Evolutionary conservation across 345 rosid genomes (phyloP).

Genomic region (Orychophragmus violaceus): DNA sequence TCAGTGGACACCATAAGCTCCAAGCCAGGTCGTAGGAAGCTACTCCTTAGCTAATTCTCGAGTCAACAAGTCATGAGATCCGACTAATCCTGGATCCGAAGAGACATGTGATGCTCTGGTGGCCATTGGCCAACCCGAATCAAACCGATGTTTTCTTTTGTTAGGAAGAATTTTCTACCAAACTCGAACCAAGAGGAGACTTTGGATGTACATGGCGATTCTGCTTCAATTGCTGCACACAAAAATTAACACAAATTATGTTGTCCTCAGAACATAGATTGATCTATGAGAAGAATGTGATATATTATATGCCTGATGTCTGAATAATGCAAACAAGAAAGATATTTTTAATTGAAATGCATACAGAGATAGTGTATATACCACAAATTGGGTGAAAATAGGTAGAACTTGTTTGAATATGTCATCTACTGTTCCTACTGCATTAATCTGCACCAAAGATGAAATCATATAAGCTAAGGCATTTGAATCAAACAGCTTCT

Average conservation of each 20-base stretch:
- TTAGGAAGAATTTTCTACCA: conserved; percentile 21
- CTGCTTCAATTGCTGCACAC: conserved; percentile 29
- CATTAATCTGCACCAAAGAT: conserved; percentile 59
- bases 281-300: too few relatives aligned
- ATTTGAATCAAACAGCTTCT: neutral
- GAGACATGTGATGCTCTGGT: too few relatives aligned
- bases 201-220: conserved; percentile 22
- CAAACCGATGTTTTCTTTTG: neutral
- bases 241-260: neutral
- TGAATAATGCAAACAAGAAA: neutral
- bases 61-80: too few relatives aligned
- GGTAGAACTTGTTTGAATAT: conserved; percentile 70
- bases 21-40: too few relatives aligned
- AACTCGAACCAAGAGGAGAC: conserved; percentile 8
- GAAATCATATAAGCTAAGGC: neutral
- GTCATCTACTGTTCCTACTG: conserved; percentile 77
- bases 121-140: too few relatives aligned
- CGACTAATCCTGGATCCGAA: too few relatives aligned
- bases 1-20: too few relatives aligned
- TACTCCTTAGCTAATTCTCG: too few relatives aligned
- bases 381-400: conserved; percentile 54
- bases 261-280: neutral
- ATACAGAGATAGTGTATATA: conserved; percentile 13
- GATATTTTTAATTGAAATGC: neutral
- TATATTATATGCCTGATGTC: neutral